Base-by-base conservation (phyloP, 306 rosid species). In the Fragaria vesca region DNA sequence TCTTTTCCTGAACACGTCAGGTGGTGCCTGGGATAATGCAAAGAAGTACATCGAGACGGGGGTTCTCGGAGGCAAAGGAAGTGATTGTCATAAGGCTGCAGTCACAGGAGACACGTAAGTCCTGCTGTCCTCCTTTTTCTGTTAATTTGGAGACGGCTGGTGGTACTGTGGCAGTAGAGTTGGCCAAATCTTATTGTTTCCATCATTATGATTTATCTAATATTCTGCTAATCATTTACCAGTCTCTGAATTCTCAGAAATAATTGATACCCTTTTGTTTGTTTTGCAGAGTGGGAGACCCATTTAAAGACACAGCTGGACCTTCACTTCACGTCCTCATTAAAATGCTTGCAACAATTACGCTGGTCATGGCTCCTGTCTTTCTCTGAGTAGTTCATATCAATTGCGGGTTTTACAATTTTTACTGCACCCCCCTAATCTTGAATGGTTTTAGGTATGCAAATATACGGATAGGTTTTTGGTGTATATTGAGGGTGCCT, bases 1-100 rank as follows among this genome's bases (percentile, higher is more conserved):
- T 66, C 99, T 95, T 74, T 95, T 95, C 83, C 90, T 95, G 82
- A 95, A 93, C 89, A 95, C 99, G 51, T 87, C 97, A 38, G 97
- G 99, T 46, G 99, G 99, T 79, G 99, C 99, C 38, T 95, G 97
- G 99, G 99, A 95, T 88, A 95, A 95, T 63, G 99, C 99, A 54
- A 93, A 95, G 88, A 95, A 95, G 82, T 95, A 95, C 85, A 95
- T 95, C 20, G 99, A 95, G 84, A 95, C 97, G 0, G 99, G 99
- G 72, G 97, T 87, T 75, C 97, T 93, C 12, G 97, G 99, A 80
- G 99, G 99, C 81, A 95, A 95, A 84, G 97, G 99, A 79, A 95
- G 99, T 73, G 97, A 95, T 8, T 86, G 90, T 82, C 99, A 95
- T 78, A 95, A 95, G 88, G 99, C 99, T 52, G 99, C 97, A 11